Evolutionary conservation across 2,329 filamentous ascomycete species (phyloP).

Genomic region (Sclerotinia minor): DNA sequence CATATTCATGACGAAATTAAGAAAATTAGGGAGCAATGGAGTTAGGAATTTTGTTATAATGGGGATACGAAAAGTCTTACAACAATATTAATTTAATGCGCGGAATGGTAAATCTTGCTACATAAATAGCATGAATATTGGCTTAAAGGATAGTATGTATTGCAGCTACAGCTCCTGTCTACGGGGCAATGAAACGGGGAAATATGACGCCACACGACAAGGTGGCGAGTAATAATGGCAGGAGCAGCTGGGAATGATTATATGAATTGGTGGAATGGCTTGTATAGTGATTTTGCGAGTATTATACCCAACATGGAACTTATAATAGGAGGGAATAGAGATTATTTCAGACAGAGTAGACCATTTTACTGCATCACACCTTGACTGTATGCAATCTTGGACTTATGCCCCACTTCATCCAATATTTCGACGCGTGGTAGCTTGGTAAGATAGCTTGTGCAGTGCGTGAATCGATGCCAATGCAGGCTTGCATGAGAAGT

Average conservation of each 20-base stretch:
- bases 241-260: constrained; percentile 17
- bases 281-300: constrained; percentile 26
- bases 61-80: constrained; percentile 33
- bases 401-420: constrained; percentile 9
- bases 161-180: constrained; percentile 21
- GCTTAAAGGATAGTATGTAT: constrained; percentile 23
- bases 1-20: constrained; percentile 38
- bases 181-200: constrained; percentile 4
- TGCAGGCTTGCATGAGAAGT: constrained; percentile 7
- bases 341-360: constrained; percentile 22
- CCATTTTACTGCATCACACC: not conserved
- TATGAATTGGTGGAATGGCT: constrained; percentile 25
- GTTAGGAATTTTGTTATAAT: constrained; percentile 36
- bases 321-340: constrained; percentile 25
- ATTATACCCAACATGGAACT: constrained; percentile 26
- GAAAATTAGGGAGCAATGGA: constrained; percentile 31
- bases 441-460: not conserved
- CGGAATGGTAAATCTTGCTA: constrained; percentile 30
- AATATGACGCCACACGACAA: constrained; percentile 11
- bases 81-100: constrained; percentile 39
- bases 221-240: constrained; percentile 4
- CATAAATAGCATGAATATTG: constrained; percentile 29
- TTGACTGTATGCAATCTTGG: not conserved
- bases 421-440: constrained; percentile 10
- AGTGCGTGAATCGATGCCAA: constrained; percentile 12